These are phyloP conservation scores for Dysphania ambrosioides DNA, from an alignment of 148 eudicot species.

Conservation along the genomic window DNA sequence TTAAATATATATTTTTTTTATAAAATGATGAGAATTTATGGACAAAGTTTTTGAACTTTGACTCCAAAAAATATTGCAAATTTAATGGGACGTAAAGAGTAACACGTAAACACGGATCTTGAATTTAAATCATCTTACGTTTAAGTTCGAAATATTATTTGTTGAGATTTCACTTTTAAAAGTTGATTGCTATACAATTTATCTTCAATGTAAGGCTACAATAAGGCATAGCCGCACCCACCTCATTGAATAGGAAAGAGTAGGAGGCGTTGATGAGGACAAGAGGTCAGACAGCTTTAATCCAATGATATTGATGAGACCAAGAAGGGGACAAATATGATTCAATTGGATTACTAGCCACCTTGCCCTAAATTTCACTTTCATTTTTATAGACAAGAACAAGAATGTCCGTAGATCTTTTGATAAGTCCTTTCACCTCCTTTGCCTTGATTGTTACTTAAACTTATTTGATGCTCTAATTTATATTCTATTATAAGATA, in stretches of 20 bases:
- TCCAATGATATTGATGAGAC: constrained; percentile 5
- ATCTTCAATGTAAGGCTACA: constrained; percentile 12
- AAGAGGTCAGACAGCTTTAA: neutral
- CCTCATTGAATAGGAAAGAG: neutral
- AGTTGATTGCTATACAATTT: neutral
- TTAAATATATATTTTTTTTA: too few relatives aligned
- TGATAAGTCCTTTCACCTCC: too few relatives aligned
- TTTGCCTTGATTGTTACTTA: neutral
- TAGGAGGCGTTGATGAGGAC: neutral
- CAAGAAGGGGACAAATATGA: neutral
- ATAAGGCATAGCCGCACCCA: neutral
- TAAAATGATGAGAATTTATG: too few relatives aligned
- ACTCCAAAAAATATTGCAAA: too few relatives aligned
- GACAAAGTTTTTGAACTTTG: too few relatives aligned
- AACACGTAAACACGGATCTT: neutral
- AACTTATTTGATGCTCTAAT: neutral
- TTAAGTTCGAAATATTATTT: neutral
- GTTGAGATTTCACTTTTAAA: neutral
- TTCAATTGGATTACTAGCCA: constrained; percentile 1
- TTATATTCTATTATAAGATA: too few relatives aligned
- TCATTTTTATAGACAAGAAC: neutral
- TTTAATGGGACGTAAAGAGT: too few relatives aligned
- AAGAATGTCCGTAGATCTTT: too few relatives aligned
- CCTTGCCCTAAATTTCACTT: neutral
- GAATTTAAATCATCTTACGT: neutral